Conservation (phyloP, 2,329 filamentous ascomycete species). For the Fusarium dimerum region DNA sequence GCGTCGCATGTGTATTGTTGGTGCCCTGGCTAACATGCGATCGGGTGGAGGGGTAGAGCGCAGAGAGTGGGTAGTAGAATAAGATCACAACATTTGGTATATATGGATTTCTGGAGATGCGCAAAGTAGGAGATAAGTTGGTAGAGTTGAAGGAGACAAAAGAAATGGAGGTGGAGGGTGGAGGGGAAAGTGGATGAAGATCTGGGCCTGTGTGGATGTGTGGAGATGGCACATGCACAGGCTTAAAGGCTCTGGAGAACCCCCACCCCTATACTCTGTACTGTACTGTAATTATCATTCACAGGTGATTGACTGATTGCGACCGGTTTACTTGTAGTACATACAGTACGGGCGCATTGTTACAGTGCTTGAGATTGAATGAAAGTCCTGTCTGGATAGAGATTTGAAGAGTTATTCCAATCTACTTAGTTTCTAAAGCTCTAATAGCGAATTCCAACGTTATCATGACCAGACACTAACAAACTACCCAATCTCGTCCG, state of each 20-base stretch:
- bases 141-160: conserved; percentile 7
- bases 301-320: too few species aligned
- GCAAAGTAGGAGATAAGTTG: conserved; percentile 2
- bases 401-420: too few species aligned
- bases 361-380: too few species aligned
- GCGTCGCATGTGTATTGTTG: conserved; percentile 22
- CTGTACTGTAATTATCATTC: neutral
- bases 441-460: too few species aligned
- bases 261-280: neutral
- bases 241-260: neutral
- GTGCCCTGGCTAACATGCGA: conserved; percentile 29
- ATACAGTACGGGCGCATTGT: too few species aligned
- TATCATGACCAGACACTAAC: too few species aligned
- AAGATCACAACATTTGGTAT: neutral
- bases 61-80: conserved; percentile 1
- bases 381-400: too few species aligned
- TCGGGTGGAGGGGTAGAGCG: conserved; percentile 18
- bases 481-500: too few species aligned
- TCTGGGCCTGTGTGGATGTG: conserved; percentile 16
- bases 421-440: too few species aligned
- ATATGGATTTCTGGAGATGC: too few species aligned
- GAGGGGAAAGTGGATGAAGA: conserved; percentile 15
- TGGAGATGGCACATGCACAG: conserved; percentile 17
- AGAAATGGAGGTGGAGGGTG: conserved; percentile 13
- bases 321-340: too few species aligned